phyloP scores from a whole-genome alignment of 345 rosid species.

The Acer yangbiense region DNA sequence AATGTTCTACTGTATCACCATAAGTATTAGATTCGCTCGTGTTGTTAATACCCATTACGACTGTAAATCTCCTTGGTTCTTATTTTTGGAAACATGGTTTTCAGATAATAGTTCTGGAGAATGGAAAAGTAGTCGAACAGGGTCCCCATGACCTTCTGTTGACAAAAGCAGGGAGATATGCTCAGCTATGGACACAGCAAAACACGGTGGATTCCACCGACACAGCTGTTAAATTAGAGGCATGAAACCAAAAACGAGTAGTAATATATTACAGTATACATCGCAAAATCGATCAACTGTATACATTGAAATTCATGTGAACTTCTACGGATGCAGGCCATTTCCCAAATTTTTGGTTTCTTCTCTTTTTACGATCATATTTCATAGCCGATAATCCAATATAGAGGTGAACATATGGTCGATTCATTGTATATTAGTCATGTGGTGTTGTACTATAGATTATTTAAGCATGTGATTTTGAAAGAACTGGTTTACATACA shows the following conservation, averaged over 20 bases:
- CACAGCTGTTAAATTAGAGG: conserved; percentile 49
- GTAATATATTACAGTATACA: background rate
- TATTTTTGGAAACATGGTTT: conserved; percentile 9
- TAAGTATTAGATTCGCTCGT: background rate
- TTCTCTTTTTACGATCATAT: background rate
- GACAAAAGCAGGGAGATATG: conserved; percentile 84
- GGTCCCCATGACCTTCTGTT: conserved; percentile 87
- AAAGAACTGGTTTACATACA: background rate
- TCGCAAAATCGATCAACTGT: conserved; percentile 2
- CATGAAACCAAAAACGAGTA: conserved; percentile 18
- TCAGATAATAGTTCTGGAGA: conserved; percentile 93
- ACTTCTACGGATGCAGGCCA: background rate
- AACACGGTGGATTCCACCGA: conserved; percentile 67
- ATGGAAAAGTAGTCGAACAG: conserved; percentile 91
- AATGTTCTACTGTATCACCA: background rate
- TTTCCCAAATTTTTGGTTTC: background rate
- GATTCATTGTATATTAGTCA: background rate
- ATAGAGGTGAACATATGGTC: background rate
- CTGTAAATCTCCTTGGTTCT: background rate
- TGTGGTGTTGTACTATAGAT: background rate
- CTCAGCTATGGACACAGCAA: conserved; percentile 96
- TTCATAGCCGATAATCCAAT: background rate
- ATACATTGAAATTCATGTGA: background rate
- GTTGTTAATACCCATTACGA: too few species aligned
- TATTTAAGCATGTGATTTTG: background rate